A percentile compares a stretch with the other conserved stretches of the same genome.
phyloP scores from a whole-genome alignment of 2,329 filamentous ascomycete species.

The Ambrosiella beaveri region DNA sequence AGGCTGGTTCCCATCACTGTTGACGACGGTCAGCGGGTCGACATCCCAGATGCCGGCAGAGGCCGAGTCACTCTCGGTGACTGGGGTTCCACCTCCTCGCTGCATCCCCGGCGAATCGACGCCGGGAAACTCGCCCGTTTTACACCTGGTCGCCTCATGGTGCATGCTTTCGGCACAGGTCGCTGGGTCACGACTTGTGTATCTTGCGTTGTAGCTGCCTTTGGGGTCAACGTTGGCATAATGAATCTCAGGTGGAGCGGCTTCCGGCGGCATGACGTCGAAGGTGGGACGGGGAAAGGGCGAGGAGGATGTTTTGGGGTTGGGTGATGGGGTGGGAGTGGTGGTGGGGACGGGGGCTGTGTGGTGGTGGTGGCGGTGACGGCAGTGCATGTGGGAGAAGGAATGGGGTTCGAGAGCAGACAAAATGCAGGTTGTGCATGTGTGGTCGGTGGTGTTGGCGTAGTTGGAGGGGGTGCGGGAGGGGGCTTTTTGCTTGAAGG shows the following conservation, averaged over 20 bases:
- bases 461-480: constrained; percentile 8
- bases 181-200: not conserved
- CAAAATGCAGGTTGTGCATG: not conserved
- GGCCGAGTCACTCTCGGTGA: not conserved
- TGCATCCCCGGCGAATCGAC: not conserved
- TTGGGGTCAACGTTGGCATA: not conserved
- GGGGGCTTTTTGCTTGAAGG: constrained; percentile 9
- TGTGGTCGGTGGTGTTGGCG: not conserved
- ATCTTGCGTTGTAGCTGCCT: not conserved
- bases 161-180: no score
- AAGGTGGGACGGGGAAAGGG: no score
- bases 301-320: not conserved
- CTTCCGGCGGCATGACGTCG: no score
- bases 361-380: not conserved
- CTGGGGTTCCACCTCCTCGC: not conserved
- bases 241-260: no score
- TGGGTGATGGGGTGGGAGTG: not conserved
- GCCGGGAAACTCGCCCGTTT: not conserved
- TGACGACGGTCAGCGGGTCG: constrained; percentile 7
- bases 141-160: no score
- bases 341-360: not conserved
- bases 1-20: not conserved
- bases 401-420: constrained; percentile 5
- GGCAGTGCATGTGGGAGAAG: constrained; percentile 1
- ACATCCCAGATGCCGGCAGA: constrained; percentile 12